Percentiles rank a stretch among this genome's conserved stretches.
Evolutionary conservation across 1,139 yeast species (phyloP).

Genomic region (Hanseniaspora uvarum): DNA sequence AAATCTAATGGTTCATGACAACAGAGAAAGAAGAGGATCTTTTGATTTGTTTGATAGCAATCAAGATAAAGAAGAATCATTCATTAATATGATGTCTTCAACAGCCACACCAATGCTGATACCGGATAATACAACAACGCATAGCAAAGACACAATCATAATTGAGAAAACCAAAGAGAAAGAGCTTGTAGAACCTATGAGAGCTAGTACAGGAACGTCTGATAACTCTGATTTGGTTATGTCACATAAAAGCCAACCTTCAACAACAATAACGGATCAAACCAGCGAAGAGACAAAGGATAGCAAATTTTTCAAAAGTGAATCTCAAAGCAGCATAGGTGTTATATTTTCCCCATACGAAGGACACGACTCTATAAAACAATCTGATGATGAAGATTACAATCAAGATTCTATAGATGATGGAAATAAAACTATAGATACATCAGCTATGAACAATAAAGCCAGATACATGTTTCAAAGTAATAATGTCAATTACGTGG

Average conservation of each 20-base stretch:
- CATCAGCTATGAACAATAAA: neutral
- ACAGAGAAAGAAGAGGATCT: neutral
- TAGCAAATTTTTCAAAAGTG: neutral
- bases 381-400: neutral
- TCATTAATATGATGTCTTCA: neutral
- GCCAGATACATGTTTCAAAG: slow-evolving; percentile 14
- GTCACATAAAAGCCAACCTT: slow-evolving; percentile 16
- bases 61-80: neutral
- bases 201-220: slow-evolving; percentile 4
- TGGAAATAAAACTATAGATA: neutral
- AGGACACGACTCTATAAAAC: neutral
- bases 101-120: slow-evolving; percentile 2
- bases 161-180: neutral
- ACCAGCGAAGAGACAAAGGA: neutral
- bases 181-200: neutral
- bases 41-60: slow-evolving; percentile 3
- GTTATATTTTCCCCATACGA: slow-evolving; percentile 1
- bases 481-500: neutral
- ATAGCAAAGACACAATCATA: slow-evolving; percentile 1
- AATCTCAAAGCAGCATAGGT: neutral
- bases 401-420: neutral
- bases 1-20: slow-evolving; percentile 7
- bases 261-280: slow-evolving; percentile 1
- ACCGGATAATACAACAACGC: neutral
- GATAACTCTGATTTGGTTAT: slow-evolving; percentile 11